Conservation (phyloP, 768 basidiomycete genomes). For the Clavaria fumosa region DNA sequence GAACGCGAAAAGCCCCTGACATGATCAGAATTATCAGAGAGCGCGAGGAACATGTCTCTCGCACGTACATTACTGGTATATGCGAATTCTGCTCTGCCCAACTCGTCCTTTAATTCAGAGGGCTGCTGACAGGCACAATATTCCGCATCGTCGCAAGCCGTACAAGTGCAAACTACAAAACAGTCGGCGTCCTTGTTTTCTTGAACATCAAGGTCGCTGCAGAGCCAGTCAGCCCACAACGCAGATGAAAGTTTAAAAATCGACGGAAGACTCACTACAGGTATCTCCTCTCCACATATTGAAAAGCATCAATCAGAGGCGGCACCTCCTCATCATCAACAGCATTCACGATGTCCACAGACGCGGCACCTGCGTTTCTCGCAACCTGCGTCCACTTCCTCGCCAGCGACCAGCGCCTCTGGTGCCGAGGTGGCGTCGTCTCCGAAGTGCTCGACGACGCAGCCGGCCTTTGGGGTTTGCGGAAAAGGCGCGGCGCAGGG, state of each 20-base stretch:
- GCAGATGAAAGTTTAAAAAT: not conserved
- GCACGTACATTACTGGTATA: conserved; percentile 31
- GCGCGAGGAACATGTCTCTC: too few relatives aligned
- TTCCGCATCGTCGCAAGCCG: conserved; percentile 15
- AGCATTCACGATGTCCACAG: conserved; percentile 23
- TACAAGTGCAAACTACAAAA: conserved; percentile 32
- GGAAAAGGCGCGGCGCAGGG: too few relatives aligned
- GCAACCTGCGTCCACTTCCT: conserved; percentile 23
- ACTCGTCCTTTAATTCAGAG: conserved; percentile 28
- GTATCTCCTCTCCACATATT: conserved; percentile 40
- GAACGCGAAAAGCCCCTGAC: conserved; percentile 37
- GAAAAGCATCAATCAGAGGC: conserved; percentile 25
- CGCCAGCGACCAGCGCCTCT: conserved; percentile 16
- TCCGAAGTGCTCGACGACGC: too few relatives aligned
- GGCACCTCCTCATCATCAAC: conserved; percentile 33
- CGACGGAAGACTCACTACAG: conserved; percentile 24
- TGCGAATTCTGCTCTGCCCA: conserved; percentile 22
- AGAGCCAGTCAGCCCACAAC: not conserved
- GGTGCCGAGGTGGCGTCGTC: too few relatives aligned
- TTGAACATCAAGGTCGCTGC: conserved; percentile 10
- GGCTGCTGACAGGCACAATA: conserved; percentile 34
- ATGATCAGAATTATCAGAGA: conserved; percentile 1
- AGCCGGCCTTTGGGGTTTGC: too few relatives aligned
- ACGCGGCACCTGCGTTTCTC: conserved; percentile 15
- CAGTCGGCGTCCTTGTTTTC: conserved; percentile 15